A percentile compares a stretch with the other conserved stretches of the same genome.
These are phyloP conservation scores for Kitagawia praeruptora DNA, from an alignment of 129 eudicot species.

Conservation along the genomic window DNA sequence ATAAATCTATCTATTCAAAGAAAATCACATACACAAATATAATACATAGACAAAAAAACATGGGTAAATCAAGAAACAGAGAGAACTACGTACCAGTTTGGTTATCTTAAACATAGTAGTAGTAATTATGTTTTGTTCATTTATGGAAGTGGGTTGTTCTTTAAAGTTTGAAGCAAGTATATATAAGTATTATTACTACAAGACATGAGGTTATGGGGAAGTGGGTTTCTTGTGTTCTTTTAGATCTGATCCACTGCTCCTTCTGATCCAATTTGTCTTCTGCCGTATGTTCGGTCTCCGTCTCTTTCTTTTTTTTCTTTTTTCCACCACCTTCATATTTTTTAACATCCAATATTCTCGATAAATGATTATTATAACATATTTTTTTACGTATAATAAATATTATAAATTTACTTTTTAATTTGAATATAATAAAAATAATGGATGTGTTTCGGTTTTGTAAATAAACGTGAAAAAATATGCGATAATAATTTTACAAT, in stretches of 20 bases:
- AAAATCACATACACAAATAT: background rate
- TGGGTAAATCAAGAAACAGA: slow-evolving; percentile 1
- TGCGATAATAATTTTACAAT: too few species aligned
- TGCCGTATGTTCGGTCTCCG: background rate
- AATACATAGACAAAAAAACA: background rate
- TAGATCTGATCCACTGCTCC: background rate
- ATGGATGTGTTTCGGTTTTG: too few species aligned
- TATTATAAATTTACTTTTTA: too few species aligned
- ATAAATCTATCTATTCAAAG: background rate
- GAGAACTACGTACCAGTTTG: background rate
- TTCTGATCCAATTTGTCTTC: background rate
- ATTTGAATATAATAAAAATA: too few species aligned
- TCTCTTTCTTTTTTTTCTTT: background rate
- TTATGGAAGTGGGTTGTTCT: background rate
- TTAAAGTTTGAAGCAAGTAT: too few species aligned
- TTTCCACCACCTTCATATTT: background rate
- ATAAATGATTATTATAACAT: too few species aligned
- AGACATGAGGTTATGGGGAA: background rate
- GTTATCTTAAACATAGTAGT: background rate
- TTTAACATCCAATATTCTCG: too few species aligned
- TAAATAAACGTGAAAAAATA: too few species aligned
- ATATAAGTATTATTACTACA: background rate
- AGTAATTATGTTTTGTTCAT: background rate
- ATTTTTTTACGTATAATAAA: too few species aligned
- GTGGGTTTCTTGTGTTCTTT: slow-evolving; percentile 1